Conservation (phyloP, 352 stramenopile species). For the Pythium guiyangense region DNA sequence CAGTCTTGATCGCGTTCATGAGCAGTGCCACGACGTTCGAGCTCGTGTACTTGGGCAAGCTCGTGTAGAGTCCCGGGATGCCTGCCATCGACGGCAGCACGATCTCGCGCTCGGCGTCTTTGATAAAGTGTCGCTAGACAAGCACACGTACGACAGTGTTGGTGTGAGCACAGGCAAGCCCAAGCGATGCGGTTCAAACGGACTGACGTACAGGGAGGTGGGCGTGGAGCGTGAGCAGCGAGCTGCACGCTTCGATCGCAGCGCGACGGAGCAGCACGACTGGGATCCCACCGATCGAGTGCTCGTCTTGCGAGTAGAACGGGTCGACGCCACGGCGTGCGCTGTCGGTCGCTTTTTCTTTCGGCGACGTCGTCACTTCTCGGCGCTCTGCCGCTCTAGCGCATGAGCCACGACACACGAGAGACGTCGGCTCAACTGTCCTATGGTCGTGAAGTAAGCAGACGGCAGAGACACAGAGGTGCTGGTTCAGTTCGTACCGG, state of each 20-base stretch:
- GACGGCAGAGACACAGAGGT: neutral
- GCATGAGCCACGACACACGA: constrained; percentile 1
- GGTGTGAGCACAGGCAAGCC: neutral
- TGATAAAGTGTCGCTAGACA: constrained; percentile 58
- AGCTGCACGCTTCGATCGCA: constrained; percentile 78
- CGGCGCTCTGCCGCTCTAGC: constrained; percentile 29
- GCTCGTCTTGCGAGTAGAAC: constrained; percentile 57
- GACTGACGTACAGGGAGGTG: constrained; percentile 64
- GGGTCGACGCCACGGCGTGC: constrained; percentile 30
- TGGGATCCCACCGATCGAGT: constrained; percentile 66
- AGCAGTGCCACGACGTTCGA: constrained; percentile 84
- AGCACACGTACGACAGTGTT: neutral
- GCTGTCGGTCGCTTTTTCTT: constrained; percentile 25
- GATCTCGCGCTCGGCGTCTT: constrained; percentile 72
- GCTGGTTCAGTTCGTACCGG: constrained; percentile 24
- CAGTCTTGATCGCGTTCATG: constrained; percentile 78
- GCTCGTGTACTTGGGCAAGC: constrained; percentile 76
- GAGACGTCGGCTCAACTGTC: no score
- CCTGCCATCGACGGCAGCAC: constrained; percentile 58
- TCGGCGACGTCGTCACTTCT: constrained; percentile 24
- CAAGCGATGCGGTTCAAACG: no score
- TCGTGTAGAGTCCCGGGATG: constrained; percentile 73
- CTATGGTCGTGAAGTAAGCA: no score
- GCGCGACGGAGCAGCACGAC: constrained; percentile 69
- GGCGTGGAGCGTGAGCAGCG: constrained; percentile 74